These are phyloP conservation scores for Podospora pseudopauciseta DNA, from an alignment of 495 filamentous ascomycete species.

Conservation along the genomic window DNA sequence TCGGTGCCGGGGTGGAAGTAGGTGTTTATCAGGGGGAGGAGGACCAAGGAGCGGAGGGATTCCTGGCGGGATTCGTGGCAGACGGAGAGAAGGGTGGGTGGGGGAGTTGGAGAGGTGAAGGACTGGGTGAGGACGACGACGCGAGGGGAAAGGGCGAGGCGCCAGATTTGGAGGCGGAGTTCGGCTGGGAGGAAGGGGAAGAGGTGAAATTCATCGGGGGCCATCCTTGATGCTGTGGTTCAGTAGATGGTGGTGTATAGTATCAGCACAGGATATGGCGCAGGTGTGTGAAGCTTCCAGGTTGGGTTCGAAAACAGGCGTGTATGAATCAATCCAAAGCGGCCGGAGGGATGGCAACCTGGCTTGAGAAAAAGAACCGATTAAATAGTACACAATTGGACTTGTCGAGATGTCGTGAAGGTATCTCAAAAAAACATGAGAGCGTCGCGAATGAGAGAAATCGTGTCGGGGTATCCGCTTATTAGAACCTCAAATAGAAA, in stretches of 20 bases:
- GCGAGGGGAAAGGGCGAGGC: constrained; percentile 37
- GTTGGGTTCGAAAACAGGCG: too few species aligned
- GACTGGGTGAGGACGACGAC: constrained; percentile 40
- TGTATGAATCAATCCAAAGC: neutral
- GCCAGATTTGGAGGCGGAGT: constrained; percentile 51
- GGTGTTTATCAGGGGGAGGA: constrained; percentile 29
- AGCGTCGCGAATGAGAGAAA: neutral
- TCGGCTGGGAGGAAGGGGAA: constrained; percentile 46
- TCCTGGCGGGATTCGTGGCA: constrained; percentile 46
- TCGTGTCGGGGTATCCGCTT: neutral
- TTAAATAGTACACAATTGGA: neutral
- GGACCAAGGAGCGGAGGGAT: constrained; percentile 38
- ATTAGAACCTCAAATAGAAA: neutral
- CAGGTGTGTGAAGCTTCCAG: too few species aligned
- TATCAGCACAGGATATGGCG: too few species aligned
- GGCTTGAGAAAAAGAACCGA: neutral
- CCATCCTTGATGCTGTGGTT: constrained; percentile 14
- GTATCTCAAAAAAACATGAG: neutral
- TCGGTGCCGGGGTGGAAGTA: constrained; percentile 47
- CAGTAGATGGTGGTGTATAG: constrained; percentile 3
- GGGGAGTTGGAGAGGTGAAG: constrained; percentile 37
- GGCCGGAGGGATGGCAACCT: neutral
- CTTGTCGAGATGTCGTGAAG: neutral
- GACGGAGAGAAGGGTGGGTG: constrained; percentile 40
- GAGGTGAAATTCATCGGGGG: constrained; percentile 32